Base-by-base conservation (phyloP, 352 stramenopile species). In the Globisporangium paroecandrum region DNA sequence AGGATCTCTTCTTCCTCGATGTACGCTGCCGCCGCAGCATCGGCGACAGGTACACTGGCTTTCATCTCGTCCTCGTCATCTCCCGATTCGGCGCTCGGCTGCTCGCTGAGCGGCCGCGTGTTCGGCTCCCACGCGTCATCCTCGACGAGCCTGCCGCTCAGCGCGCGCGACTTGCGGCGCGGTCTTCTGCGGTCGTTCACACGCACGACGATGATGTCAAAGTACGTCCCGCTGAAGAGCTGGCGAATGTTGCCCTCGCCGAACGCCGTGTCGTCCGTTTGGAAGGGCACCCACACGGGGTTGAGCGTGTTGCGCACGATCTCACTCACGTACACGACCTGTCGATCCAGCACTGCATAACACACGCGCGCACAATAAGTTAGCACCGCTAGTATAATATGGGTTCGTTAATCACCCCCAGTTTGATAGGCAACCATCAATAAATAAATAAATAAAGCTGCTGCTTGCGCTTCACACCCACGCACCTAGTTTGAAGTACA, bases 261-360 rank as follows among this genome's bases (percentile, higher is more conserved):
- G 49, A 65, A 53, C 58, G 58, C 36, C 53, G 27, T 71, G 65
- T 79, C 66, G 27, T 87, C 75, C 9, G 77, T 80, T 69, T 91
- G 74, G 66, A 94, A 92, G 9, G 85, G 85, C 68, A 94, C 78
- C 85, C 85, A 94, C 68, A 94, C 83, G 12, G 85, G 85, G 68
- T 94, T 94, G 20, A 94, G 73, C 47, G 85, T 94, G 59, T 76
- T 80, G 43, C 74, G 75, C 63, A 76, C 83, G 46, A 90, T 76
- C 68, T 94, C 85, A 58, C 85, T 94, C 68, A 88, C 77, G 58
- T 94, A 94, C 51, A 91, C 72, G 25, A 89, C 75, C 15, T 80
- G 82, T 20, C 74, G 72, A 57, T 92, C 85, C 49, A 94, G 73
- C 56, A 90, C 85, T 93, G 64, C 32, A 62, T 20, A 25, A 18